A percentile compares a stretch with the other conserved stretches of the same genome.
Conservation (phyloP, 805 yeast genomes). For the Komagataella ulmi region DNA sequence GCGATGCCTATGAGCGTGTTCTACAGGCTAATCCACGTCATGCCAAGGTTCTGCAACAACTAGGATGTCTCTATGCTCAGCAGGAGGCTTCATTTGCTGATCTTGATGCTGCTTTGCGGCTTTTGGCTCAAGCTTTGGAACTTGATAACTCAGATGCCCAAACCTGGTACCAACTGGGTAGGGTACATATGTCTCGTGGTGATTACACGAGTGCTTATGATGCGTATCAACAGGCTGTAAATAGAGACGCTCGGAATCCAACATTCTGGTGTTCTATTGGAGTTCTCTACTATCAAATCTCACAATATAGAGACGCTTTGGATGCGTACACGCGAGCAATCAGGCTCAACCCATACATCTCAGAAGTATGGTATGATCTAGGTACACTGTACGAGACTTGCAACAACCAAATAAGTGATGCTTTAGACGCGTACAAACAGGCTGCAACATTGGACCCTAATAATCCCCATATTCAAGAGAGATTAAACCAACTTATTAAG, state of each 20-base stretch:
- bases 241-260: constrained; percentile 91
- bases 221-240: constrained; percentile 97
- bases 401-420: constrained; percentile 89
- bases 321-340: constrained; percentile 98
- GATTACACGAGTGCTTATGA: constrained; percentile 95
- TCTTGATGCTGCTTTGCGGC: constrained; percentile 69
- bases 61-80: constrained; percentile 88
- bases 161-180: constrained; percentile 93
- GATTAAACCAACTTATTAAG: constrained; percentile 74
- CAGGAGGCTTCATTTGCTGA: constrained; percentile 60
- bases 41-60: constrained; percentile 89
- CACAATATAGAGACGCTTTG: constrained; percentile 91
- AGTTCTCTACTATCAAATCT: constrained; percentile 89
- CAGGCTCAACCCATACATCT: constrained; percentile 85
- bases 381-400: constrained; percentile 97
- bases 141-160: constrained; percentile 88
- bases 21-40: constrained; percentile 83
- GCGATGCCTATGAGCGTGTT: constrained; percentile 91
- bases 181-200: constrained; percentile 92
- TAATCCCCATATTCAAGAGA: constrained; percentile 86
- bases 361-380: constrained; percentile 97
- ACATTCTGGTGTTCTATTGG: constrained; percentile 97
- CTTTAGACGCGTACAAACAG: constrained; percentile 91
- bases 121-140: constrained; percentile 78
- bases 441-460: constrained; percentile 93